These are phyloP conservation scores for Gnomoniopsis sp. DNA, from an alignment of 2,329 filamentous ascomycete species.

Conservation along the genomic window DNA sequence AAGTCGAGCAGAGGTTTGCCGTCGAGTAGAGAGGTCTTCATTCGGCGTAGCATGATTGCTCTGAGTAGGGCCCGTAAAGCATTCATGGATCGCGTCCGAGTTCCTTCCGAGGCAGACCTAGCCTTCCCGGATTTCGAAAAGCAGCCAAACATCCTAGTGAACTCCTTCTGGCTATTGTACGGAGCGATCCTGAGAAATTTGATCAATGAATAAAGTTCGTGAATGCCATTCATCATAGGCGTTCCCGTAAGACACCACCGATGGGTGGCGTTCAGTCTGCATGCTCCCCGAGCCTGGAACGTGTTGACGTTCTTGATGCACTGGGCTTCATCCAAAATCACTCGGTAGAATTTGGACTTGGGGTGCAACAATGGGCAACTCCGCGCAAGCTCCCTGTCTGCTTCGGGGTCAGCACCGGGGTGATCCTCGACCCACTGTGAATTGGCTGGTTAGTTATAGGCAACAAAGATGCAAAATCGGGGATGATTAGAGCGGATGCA, in stretches of 20 bases:
- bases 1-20: constrained; percentile 72
- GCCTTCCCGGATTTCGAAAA: constrained; percentile 21
- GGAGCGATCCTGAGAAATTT: constrained; percentile 74
- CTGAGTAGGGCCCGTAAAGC: constrained; percentile 73
- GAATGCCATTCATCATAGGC: constrained; percentile 83
- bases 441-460: neutral
- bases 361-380: constrained; percentile 59
- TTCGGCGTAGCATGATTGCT: constrained; percentile 77
- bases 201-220: constrained; percentile 74
- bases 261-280: constrained; percentile 54
- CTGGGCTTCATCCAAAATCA: constrained; percentile 78
- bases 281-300: constrained; percentile 57
- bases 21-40: constrained; percentile 75
- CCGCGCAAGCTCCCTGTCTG: constrained; percentile 29
- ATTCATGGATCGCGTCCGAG: constrained; percentile 61
- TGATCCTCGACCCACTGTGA: constrained; percentile 44
- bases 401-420: constrained; percentile 34
- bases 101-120: constrained; percentile 36
- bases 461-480: neutral
- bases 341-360: constrained; percentile 58
- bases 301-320: constrained; percentile 74
- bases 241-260: constrained; percentile 78
- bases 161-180: constrained; percentile 63
- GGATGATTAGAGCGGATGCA: neutral
- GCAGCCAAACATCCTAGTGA: constrained; percentile 48